phyloP scores from a whole-genome alignment of 2,329 filamentous ascomycete genomes.

The Monilinia laxa region DNA sequence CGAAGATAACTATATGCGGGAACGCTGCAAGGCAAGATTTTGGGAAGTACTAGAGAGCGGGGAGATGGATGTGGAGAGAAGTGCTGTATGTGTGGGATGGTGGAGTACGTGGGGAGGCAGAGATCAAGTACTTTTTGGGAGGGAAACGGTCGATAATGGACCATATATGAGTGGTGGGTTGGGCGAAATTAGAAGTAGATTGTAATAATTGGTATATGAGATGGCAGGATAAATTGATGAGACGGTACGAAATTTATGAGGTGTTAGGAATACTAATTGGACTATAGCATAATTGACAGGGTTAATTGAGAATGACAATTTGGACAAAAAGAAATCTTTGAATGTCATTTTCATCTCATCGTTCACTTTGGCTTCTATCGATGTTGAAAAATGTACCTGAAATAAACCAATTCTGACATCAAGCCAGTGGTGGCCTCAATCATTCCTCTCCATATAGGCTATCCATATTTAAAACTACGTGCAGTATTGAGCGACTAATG shows the following conservation, averaged over 20 bases:
- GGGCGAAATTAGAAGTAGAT: slow-evolving; percentile 30
- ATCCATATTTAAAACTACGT: not conserved
- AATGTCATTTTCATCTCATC: not conserved
- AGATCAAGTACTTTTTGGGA: slow-evolving; percentile 35
- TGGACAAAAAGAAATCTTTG: not conserved
- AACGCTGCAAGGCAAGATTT: slow-evolving; percentile 59
- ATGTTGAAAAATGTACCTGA: no score
- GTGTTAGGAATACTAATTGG: not conserved
- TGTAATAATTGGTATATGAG: slow-evolving; percentile 28
- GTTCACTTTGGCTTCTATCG: not conserved
- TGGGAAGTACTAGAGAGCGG: slow-evolving; percentile 65
- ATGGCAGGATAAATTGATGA: not conserved
- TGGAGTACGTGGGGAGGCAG: slow-evolving; percentile 55
- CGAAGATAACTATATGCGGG: slow-evolving; percentile 54
- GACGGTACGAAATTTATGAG: slow-evolving; percentile 2
- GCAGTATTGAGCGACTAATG: no score
- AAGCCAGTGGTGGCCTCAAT: not conserved
- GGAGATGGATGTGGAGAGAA: slow-evolving; percentile 70
- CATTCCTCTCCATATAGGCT: not conserved
- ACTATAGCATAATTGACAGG: not conserved
- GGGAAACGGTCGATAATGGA: slow-evolving; percentile 24
- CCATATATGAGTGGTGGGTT: slow-evolving; percentile 39
- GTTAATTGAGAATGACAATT: not conserved
- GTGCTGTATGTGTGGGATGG: slow-evolving; percentile 65
- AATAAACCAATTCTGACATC: no score